Evolutionary conservation across 805 yeast species (phyloP).

Genomic region (Candida koratica): DNA sequence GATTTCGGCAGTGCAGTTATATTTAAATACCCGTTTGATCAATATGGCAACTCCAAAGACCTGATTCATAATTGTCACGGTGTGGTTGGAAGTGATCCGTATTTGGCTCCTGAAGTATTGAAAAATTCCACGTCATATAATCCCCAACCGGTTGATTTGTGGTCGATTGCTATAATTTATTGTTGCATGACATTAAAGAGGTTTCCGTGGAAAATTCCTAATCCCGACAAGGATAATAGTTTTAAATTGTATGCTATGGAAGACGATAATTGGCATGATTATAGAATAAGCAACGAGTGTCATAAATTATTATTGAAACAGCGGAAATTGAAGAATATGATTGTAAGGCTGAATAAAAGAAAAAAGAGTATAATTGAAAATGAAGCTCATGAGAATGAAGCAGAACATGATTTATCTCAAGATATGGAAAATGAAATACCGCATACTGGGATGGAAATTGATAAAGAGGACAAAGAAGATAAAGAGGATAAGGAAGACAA

Average conservation of each 20-base stretch:
- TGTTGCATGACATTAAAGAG: conserved; percentile 89
- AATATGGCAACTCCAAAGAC: conserved; percentile 42
- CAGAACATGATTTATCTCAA: not conserved
- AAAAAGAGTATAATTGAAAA: conserved; percentile 24
- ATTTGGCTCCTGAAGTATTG: conserved; percentile 88
- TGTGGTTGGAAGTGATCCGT: conserved; percentile 82
- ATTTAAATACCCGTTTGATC: conserved; percentile 77
- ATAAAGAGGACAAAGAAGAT: conserved; percentile 4
- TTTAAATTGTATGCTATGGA: conserved; percentile 80
- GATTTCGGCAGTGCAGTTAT: conserved; percentile 95
- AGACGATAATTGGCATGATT: conserved; percentile 77
- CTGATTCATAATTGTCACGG: conserved; percentile 74
- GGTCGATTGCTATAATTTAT: conserved; percentile 89
- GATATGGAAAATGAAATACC: not conserved
- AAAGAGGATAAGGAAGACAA: conserved; percentile 1
- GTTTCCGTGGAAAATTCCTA: conserved; percentile 94
- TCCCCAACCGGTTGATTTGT: conserved; percentile 89
- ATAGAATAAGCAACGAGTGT: conserved; percentile 63
- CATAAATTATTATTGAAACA: conserved; percentile 62
- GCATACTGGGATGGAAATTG: not conserved
- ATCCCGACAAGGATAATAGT: conserved; percentile 65
- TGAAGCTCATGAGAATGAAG: conserved; percentile 8
- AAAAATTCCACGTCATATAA: conserved; percentile 58
- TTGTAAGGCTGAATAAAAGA: conserved; percentile 40
- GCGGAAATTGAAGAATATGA: conserved; percentile 49